Evolutionary conservation across 495 filamentous ascomycete species (phyloP), one percentile per base, ranked within the genome.

Genomic region (Xylaria longipes): DNA sequence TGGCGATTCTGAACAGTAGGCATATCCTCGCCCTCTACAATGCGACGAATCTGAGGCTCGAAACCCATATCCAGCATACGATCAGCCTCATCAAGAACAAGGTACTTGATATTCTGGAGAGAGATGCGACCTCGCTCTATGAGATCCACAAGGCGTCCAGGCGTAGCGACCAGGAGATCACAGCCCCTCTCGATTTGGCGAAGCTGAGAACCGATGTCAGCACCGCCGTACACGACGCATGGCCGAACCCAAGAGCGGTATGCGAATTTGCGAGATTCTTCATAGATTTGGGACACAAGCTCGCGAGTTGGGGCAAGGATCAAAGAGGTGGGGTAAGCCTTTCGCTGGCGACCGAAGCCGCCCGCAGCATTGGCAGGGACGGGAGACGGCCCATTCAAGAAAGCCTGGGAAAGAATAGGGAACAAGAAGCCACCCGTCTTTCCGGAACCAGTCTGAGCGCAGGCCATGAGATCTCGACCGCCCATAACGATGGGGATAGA

Each of bases 21-120:
- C 96, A 98, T 98, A 79, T 99, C 96, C 84, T 97, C 96, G 72
- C 93, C 93, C 83, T 99, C 95, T 31, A 99, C 95, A 76, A 99
- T 98, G 74, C 96, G 92, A 74, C 96, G 95, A 81, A 99, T 98
- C 83, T 99, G 96, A 76, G 96, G 96, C 87, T 99, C 96, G 88
- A 99, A 99, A 92, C 96, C 96, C 96, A 99, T 98, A 86, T 99
- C 96, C 88, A 99, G 85, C 96, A 99, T 98, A 82, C 97, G 97
- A 86, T 99, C 96, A 82, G 96, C 96, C 88, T 99, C 96, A 76
- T 99, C 96, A 46, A 99, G 92, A 74, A 99, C 93, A n/a, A 99
- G 87, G 79, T 98, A 99, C 84, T 97, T 98, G 89, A 98, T 98
- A 85, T 96, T 97, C 73, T 89, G 86, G 46, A 98, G 90, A 15